Evolutionary conservation across 1,284 basidiomycete species (phyloP), one percentile per base, ranked within the genome.

Genomic region (Irpex rosettiformis): DNA sequence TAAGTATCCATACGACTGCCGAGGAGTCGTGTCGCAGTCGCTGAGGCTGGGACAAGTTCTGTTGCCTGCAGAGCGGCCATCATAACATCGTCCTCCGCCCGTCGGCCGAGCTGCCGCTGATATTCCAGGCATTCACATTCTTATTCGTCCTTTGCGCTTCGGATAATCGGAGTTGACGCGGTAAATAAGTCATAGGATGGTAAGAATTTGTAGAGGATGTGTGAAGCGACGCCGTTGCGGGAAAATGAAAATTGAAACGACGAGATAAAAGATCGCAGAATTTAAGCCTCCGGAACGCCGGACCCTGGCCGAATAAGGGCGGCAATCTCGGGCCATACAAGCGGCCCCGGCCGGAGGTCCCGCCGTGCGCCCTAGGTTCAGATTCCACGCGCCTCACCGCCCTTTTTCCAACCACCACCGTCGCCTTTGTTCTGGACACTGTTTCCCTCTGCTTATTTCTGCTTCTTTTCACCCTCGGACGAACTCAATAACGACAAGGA

Each of bases 381-480:
- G 57, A 58, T 62, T 66, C 65, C 64, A 60, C 66, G 69, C 63
- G 64, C 60, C 59, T 52, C 65, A 11, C 33, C 64, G 62, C 60
- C 66, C 66, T 69, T 70, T 73, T 69, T 65, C 63, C 66, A 70
- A 69, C 66, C 65, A 66, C 72, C 72, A 69, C 72, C 68, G 70
- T 68, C 66, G 64, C 67, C 62, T 62, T 55, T 60, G 55, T 61
- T 52, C 58, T 54, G 60, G 47, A 58, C 55, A 27, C 28, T 28
- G 54, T 52, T 63, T 58, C 54, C 45, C 37, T 62, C 60, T 60
- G 57, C 67, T 65, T 61, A 60, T 52, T 52, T 67, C 67, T 65
- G 61, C 64, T 61, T 58, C 58, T 62, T 63, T 51, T 11, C 24
- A 24, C 21, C 24, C 48, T 28, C 24, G 18, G 22, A 24, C 22